phyloP scores from a whole-genome alignment of 768 basidiomycete genomes.

The Collybiopsis luxurians region DNA sequence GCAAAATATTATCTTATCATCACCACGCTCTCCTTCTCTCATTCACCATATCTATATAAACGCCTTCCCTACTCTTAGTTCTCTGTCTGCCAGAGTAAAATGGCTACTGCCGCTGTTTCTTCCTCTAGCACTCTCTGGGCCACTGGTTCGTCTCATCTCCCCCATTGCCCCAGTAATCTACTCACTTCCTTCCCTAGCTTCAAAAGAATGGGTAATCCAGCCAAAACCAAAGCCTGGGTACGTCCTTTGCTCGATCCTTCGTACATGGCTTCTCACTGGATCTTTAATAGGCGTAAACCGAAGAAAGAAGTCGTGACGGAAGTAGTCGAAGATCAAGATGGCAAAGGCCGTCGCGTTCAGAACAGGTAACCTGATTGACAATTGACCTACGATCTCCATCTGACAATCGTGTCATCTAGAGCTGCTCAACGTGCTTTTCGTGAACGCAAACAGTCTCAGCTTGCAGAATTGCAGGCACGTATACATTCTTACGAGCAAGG shows the following conservation, averaged over 20 bases:
- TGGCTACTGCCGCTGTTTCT: slow-evolving; percentile 31
- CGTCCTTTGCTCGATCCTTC: not conserved
- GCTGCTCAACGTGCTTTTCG: slow-evolving; percentile 89
- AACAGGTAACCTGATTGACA: slow-evolving; percentile 49
- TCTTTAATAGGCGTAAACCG: slow-evolving; percentile 52
- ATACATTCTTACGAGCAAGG: slow-evolving; percentile 85
- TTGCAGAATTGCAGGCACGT: slow-evolving; percentile 84
- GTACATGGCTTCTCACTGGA: not conserved
- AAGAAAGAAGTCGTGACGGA: slow-evolving; percentile 57
- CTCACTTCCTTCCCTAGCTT: slow-evolving; percentile 42
- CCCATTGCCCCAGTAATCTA: not conserved
- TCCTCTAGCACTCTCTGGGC: slow-evolving; percentile 71
- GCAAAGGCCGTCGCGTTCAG: slow-evolving; percentile 69
- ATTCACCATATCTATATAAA: slow-evolving; percentile 16
- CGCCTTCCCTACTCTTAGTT: slow-evolving; percentile 16
- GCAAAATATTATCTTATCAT: slow-evolving; percentile 40
- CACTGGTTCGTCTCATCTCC: slow-evolving; percentile 46
- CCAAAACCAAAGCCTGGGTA: slow-evolving; percentile 80
- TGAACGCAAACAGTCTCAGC: slow-evolving; percentile 85
- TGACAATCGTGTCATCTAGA: slow-evolving; percentile 38
- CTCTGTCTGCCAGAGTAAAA: not conserved
- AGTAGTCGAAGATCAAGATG: slow-evolving; percentile 35
- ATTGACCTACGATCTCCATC: not conserved
- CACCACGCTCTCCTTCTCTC: slow-evolving; percentile 40
- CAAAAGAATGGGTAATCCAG: slow-evolving; percentile 88